These are phyloP conservation scores for Solanum microdontum DNA, from an alignment of 257 asterid species.

Conservation along the genomic window DNA sequence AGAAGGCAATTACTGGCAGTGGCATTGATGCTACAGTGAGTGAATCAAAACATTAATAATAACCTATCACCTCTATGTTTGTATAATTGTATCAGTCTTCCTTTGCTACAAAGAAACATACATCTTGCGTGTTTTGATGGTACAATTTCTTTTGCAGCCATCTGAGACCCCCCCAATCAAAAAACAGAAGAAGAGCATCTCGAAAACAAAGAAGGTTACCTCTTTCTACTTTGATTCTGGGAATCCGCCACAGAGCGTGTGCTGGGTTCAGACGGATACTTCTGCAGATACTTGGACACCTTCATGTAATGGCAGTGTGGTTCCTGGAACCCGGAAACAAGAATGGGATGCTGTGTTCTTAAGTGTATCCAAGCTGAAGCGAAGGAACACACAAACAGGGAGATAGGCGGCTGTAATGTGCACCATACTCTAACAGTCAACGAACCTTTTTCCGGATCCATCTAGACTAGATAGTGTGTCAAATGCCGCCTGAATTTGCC, in stretches of 20 bases:
- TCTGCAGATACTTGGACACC: conserved; percentile 12
- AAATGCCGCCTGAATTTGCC: background rate
- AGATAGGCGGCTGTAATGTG: background rate
- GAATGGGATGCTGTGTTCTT: conserved; percentile 15
- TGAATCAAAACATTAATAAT: background rate
- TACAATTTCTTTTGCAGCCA: conserved; percentile 6
- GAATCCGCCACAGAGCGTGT: conserved; percentile 16
- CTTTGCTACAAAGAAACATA: background rate
- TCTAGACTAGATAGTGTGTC: background rate
- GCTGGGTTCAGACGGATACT: conserved; percentile 12
- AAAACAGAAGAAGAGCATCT: conserved; percentile 8
- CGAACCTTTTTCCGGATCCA: background rate
- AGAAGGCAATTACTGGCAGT: conserved; percentile 1
- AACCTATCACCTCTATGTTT: background rate
- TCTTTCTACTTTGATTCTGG: conserved; percentile 15
- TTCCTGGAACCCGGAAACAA: conserved; percentile 2
- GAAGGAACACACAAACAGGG: background rate
- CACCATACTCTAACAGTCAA: background rate
- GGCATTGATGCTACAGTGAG: conserved; percentile 2
- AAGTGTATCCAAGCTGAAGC: conserved; percentile 8
- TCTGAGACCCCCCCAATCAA: conserved; percentile 2
- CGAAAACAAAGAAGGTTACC: conserved; percentile 4
- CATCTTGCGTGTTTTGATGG: background rate
- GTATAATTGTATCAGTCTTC: background rate
- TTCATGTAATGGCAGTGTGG: background rate